Base-by-base conservation (phyloP, 1,284 basidiomycete genomes). In the Sutorius eximius region DNA sequence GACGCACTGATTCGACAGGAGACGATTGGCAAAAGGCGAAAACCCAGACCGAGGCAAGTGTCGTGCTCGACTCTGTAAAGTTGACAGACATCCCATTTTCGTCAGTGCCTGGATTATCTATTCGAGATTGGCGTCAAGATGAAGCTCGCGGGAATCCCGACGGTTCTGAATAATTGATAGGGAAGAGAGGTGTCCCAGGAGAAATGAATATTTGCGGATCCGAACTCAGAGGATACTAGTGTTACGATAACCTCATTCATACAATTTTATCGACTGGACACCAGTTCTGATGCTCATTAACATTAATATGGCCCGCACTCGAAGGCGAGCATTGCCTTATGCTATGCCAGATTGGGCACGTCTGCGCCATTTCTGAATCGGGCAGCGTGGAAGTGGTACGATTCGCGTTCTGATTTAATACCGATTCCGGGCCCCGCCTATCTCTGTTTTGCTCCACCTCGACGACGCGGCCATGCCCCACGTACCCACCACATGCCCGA, bases 1-100 rank as follows among this genome's bases (percentile, higher is more conserved):
- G 45, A 54, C 45, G 5, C 6, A 10, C 49, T 3, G 5, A 34
- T 41, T 27, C 16, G 16, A 43, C 57, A 89, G 87, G 85, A 2
- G 75, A 76, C 45, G 86, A 88, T 51, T 93, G 91, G 89, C 83
- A 92, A 69, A 89, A 87, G 66, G 91, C 91, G n/a, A 93, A 93
- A 73, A 89, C 89, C 0, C 91, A 93, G 66, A 85, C 89, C 2
- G 90, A 92, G 76, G 85, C 82, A 49, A 47, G 70, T 50, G 2
- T 12, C 32, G 3, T 18, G 5, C 24, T 15, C 4, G 3, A 11
- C 30, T 34, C 20, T 43, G 3, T 6, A 10, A 38, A 20, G 30
- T 11, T 56, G 52, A 52, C 44, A 37, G 47, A 45, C 13, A 24
- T 29, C 40, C 37, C 34, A 4, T 37, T 18, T 6, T 6, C 0